Conservation (phyloP, 495 filamentous ascomycete genomes). For the Jackrogersella multiformis region DNA sequence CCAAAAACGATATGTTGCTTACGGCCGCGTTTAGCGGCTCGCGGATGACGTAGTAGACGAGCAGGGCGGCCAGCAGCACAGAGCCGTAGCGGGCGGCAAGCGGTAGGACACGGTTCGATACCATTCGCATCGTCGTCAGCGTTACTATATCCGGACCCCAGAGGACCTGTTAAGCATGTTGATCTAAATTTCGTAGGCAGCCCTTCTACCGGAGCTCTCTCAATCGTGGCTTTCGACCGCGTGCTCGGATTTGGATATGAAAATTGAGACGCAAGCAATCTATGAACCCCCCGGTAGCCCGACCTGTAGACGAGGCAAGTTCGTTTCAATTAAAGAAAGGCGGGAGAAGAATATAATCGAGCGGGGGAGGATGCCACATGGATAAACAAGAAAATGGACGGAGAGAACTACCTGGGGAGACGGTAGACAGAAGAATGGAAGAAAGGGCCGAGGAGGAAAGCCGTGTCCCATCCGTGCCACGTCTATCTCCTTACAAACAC, state of each 20-base stretch:
- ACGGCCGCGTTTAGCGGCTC: slow-evolving; percentile 38
- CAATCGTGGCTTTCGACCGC: slow-evolving; percentile 21
- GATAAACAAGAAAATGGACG: slow-evolving; percentile 26
- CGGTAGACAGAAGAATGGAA: no score
- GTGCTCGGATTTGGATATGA: slow-evolving; percentile 27
- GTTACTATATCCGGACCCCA: slow-evolving; percentile 41
- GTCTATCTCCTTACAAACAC: slow-evolving; percentile 12
- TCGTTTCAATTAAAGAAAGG: slow-evolving; percentile 37
- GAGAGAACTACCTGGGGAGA: no score
- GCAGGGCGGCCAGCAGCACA: slow-evolving; percentile 39
- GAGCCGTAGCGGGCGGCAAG: slow-evolving; percentile 40
- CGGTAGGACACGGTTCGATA: slow-evolving; percentile 45
- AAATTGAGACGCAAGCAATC: slow-evolving; percentile 36
- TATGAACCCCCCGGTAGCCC: slow-evolving; percentile 19
- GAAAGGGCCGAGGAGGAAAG: slow-evolving; percentile 20
- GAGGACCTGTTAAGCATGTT: slow-evolving; percentile 41
- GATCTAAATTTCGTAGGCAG: slow-evolving; percentile 25
- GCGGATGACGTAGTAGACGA: slow-evolving; percentile 44
- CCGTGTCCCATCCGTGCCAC: slow-evolving; percentile 23
- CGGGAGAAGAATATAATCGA: slow-evolving; percentile 21
- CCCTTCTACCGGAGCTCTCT: slow-evolving; percentile 34
- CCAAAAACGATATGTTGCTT: slow-evolving; percentile 20
- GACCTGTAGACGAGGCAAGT: slow-evolving; percentile 19
- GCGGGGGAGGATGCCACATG: slow-evolving; percentile 30
- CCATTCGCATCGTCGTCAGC: slow-evolving; percentile 41